Percentiles rank a stretch among this genome's conserved stretches.
These are phyloP conservation scores for Suhomyces faveliae DNA, from an alignment of 805 yeast genomes.

Conservation along the genomic window DNA sequence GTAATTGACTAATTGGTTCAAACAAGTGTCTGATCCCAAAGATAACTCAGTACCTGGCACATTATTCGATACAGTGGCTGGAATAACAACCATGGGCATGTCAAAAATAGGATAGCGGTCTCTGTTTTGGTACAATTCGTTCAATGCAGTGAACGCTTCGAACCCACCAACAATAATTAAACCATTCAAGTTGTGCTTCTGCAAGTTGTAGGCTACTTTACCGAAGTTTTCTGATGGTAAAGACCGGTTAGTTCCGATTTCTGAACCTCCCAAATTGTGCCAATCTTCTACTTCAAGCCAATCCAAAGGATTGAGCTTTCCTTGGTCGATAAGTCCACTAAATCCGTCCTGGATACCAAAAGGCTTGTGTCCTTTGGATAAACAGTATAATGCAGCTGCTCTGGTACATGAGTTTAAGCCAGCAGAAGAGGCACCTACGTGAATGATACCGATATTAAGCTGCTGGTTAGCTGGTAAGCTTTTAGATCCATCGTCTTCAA, in stretches of 20 bases:
- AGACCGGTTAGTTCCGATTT: constrained; percentile 75
- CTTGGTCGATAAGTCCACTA: constrained; percentile 65
- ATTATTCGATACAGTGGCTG: constrained; percentile 77
- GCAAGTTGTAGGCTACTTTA: constrained; percentile 67
- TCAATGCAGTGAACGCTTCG: constrained; percentile 72
- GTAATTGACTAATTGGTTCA: constrained; percentile 66
- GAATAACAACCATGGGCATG: constrained; percentile 75
- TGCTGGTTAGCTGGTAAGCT: constrained; percentile 50
- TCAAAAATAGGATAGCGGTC: constrained; percentile 64
- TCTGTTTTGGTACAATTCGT: constrained; percentile 63
- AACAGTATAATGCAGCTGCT: constrained; percentile 71
- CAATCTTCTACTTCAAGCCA: constrained; percentile 76
- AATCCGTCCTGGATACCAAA: constrained; percentile 76
- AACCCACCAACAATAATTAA: constrained; percentile 77
- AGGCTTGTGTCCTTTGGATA: constrained; percentile 71
- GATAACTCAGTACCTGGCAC: constrained; percentile 84
- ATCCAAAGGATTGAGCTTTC: constrained; percentile 52
- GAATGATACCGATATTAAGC: constrained; percentile 65
- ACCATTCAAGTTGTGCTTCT: constrained; percentile 67
- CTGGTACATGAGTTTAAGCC: constrained; percentile 77
- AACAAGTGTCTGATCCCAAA: constrained; percentile 72
- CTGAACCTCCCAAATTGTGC: constrained; percentile 76
- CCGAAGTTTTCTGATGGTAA: constrained; percentile 71
- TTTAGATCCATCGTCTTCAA: constrained; percentile 34
- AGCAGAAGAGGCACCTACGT: constrained; percentile 80